These are phyloP conservation scores for Ophiostoma triangulosporum DNA, from an alignment of 2,329 filamentous ascomycete species.

Conservation along the genomic window DNA sequence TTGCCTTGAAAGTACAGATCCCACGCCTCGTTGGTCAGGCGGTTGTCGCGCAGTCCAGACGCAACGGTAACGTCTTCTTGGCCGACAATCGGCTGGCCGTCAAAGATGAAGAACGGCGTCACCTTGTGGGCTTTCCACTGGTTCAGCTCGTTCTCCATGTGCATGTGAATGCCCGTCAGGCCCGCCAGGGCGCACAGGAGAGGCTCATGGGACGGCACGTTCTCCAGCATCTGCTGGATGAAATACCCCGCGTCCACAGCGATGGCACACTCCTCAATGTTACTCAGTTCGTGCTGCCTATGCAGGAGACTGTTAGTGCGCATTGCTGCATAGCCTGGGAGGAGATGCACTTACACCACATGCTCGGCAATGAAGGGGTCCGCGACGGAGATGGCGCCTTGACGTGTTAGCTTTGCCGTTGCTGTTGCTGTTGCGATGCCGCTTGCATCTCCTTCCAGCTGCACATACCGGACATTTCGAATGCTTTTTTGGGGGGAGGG, in stretches of 20 bases:
- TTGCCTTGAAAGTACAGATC: slow-evolving; percentile 68
- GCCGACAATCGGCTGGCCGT: slow-evolving; percentile 67
- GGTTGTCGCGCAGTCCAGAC: slow-evolving; percentile 50
- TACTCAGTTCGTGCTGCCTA: slow-evolving; percentile 49
- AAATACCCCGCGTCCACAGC: slow-evolving; percentile 87
- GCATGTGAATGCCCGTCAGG: slow-evolving; percentile 62
- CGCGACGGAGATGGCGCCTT: slow-evolving; percentile 4
- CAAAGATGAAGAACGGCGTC: slow-evolving; percentile 80
- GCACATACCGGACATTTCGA: not conserved
- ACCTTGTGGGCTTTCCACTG: slow-evolving; percentile 57
- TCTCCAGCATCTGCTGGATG: slow-evolving; percentile 63
- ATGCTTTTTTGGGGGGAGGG: not conserved
- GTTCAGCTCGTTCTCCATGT: slow-evolving; percentile 65
- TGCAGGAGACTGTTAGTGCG: not conserved
- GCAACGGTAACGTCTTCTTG: slow-evolving; percentile 57
- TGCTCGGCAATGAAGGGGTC: slow-evolving; percentile 19
- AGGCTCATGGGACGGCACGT: slow-evolving; percentile 62
- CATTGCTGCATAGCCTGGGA: not conserved
- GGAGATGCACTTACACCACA: not conserved
- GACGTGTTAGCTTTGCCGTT: not conserved
- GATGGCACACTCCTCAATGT: slow-evolving; percentile 61
- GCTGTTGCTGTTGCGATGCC: not conserved
- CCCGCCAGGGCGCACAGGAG: slow-evolving; percentile 83
- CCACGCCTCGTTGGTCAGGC: slow-evolving; percentile 71
- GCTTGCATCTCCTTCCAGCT: not conserved